Percentiles rank a stretch among this genome's conserved stretches.
Conservation (phyloP, 1,284 basidiomycete species). For the Ustilago tritici region DNA sequence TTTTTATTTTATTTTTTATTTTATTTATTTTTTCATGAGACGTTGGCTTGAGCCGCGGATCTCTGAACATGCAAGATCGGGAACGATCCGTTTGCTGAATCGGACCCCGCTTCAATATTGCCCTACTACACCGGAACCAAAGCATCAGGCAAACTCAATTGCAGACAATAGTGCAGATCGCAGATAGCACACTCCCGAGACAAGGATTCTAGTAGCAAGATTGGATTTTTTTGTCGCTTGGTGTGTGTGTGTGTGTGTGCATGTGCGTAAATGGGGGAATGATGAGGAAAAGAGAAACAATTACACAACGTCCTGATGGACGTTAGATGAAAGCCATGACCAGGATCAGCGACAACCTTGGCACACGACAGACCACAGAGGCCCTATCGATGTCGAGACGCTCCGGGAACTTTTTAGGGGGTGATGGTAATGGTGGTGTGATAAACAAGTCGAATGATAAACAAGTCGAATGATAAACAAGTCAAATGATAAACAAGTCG, state of each 20-base stretch:
- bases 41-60: no score
- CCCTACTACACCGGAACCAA: no score
- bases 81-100: no score
- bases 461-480: no score
- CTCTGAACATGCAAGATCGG: no score
- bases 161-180: no score
- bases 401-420: constrained; percentile 23
- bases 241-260: constrained; percentile 19
- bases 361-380: constrained; percentile 22
- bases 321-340: constrained; percentile 22
- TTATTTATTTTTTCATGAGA: not conserved
- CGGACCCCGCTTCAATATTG: no score
- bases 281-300: constrained; percentile 21
- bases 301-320: constrained; percentile 40
- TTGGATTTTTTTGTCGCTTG: constrained; percentile 40
- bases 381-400: constrained; percentile 1
- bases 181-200: not conserved
- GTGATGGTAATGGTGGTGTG: constrained; percentile 3
- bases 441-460: constrained; percentile 15
- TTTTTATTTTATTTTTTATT: not conserved
- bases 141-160: no score
- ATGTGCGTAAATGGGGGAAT: constrained; percentile 28
- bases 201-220: constrained; percentile 35
- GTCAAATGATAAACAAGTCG: not conserved
- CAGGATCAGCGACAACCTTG: constrained; percentile 24